phyloP scores from a whole-genome alignment of 2,329 filamentous ascomycete species.

The Trichoderma semiorbis region DNA sequence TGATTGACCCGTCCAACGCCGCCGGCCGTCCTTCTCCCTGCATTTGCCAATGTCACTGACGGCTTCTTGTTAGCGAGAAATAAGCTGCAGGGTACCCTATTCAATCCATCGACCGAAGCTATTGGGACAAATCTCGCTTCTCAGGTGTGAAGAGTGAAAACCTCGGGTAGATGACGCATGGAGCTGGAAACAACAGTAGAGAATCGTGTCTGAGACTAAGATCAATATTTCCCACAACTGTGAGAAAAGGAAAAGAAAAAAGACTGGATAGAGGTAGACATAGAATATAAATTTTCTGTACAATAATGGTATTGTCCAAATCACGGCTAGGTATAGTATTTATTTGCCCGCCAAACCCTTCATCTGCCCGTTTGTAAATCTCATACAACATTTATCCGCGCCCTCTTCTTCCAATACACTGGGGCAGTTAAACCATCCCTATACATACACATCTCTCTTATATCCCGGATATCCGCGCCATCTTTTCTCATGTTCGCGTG shows the following conservation, averaged over 20 bases:
- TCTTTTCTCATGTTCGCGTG: background rate
- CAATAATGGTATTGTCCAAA: background rate
- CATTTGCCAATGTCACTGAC: background rate
- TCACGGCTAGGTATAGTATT: background rate
- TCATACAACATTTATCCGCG: background rate
- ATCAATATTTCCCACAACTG: no score
- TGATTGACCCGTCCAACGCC: background rate
- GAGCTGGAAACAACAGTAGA: background rate
- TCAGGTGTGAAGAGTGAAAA: background rate
- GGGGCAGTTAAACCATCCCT: background rate
- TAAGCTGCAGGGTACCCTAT: background rate
- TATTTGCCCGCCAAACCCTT: background rate
- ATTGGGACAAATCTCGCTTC: background rate
- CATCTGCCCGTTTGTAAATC: background rate
- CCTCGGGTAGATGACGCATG: background rate
- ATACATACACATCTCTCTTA: background rate
- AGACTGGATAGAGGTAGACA: no score
- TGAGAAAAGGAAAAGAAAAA: background rate
- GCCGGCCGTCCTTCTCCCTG: background rate
- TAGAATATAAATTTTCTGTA: no score
- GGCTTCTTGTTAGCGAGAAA: background rate
- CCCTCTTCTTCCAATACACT: background rate
- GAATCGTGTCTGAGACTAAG: background rate
- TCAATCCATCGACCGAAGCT: background rate
- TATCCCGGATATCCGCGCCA: conserved; percentile 8